phyloP scores from a whole-genome alignment of 257 asterid genomes.

The Nicotiana knightiana region DNA sequence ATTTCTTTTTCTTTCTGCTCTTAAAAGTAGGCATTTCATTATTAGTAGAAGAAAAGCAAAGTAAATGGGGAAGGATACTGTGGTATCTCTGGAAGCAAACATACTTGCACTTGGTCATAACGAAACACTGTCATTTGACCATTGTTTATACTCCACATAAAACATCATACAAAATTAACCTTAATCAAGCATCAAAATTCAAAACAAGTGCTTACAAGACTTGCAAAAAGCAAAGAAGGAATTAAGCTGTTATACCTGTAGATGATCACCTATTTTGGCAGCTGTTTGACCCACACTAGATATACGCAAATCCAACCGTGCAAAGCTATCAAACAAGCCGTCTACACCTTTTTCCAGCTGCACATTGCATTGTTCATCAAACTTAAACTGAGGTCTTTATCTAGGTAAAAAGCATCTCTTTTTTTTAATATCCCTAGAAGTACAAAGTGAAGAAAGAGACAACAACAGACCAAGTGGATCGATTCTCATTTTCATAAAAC shows the following conservation, averaged over 20 bases:
- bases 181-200: constrained; percentile 1
- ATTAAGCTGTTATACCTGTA: constrained; percentile 47
- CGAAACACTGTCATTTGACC: background rate
- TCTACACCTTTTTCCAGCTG: constrained; percentile 99
- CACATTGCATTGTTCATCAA: constrained; percentile 15
- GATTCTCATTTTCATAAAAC: background rate
- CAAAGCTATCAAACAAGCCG: constrained; percentile 90
- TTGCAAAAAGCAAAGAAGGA: background rate
- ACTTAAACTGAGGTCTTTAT: background rate
- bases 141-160: background rate
- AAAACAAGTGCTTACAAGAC: constrained; percentile 4
- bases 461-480: background rate
- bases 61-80: background rate
- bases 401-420: background rate
- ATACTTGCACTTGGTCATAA: background rate
- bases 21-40: background rate
- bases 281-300: constrained; percentile 99
- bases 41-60: background rate
- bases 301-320: constrained; percentile 91
- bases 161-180: background rate
- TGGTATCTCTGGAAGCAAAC: background rate
- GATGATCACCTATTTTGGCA: constrained; percentile 97
- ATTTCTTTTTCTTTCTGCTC: background rate
- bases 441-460: background rate
- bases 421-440: background rate